Base-by-base conservation (phyloP, 2,329 filamentous ascomycete species). In the Dactylellina haptotyla region DNA sequence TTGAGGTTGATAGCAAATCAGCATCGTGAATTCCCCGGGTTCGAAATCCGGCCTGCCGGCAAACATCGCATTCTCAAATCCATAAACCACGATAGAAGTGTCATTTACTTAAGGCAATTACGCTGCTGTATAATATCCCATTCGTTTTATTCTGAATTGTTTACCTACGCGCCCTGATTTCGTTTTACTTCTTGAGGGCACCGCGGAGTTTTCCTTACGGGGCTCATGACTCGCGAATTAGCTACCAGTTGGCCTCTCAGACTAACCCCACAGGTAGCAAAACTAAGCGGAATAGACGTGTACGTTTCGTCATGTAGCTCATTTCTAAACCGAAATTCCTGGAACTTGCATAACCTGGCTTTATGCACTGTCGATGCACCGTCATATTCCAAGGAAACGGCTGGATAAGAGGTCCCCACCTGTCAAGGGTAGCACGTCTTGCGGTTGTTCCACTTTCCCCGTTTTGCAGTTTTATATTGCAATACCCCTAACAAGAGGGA, bases 1-100 rank as follows among this genome's bases (percentile, higher is more conserved):
- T 61, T n/a, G 30, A 14, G 26, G 18, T 57, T 18, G 20, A 14
- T 39, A 43, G 37, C 53, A 57, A 57, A 57, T 57, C 53, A 43
- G 53, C 53, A 72, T 72, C 59, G 59, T 59, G 59, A 53, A 72
- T 53, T 64, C 18, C 8, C 37, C 32, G 64, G 46, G 23, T 37
- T 57, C 39, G 28, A 48, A 48, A 18, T 57, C 61, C 50, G 61
- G 39, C 26, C 26, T 10, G 9, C 34, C 34, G 28, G 32, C 48
- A 53, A 53, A 53, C 48, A 53, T 28, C 48, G 20, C 26, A 9
- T 34, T 50, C 16, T 18, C 8, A 4, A 14, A 41, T 41, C 30
- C 14, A 34, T 34, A 14, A 34, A 14, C 30, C 30, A 34, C 14
- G 8, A 43, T 9, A 43, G 39, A n/a, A n/a, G n/a, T n/a, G n/a